Evolutionary conservation across 1,284 basidiomycete genomes (phyloP).

Genomic region (Entoloma clypeatum): DNA sequence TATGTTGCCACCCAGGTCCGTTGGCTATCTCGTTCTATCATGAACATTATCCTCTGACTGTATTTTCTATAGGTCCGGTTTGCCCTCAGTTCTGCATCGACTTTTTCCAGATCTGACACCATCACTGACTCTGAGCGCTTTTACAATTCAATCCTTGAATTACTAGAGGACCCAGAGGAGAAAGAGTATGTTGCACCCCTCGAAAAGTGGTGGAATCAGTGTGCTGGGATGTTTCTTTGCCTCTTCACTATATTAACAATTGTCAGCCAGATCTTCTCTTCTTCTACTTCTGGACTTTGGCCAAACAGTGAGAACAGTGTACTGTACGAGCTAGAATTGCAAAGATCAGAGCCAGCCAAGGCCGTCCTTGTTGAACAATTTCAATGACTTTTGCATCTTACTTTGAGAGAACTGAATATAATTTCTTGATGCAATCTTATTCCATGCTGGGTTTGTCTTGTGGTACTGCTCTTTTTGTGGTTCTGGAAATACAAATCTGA

Average conservation of each 20-base stretch:
- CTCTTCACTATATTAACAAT: neutral
- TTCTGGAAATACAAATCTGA: too few relatives aligned
- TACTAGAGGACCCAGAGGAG: slow-evolving; percentile 3
- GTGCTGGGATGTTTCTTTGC: neutral
- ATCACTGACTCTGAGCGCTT: slow-evolving; percentile 4
- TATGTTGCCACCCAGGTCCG: too few relatives aligned
- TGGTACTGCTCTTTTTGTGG: too few relatives aligned
- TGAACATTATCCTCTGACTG: neutral
- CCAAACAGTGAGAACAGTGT: too few relatives aligned
- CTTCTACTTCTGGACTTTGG: neutral
- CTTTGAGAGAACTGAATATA: too few relatives aligned
- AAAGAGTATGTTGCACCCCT: neutral
- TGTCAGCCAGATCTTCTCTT: slow-evolving; percentile 3
- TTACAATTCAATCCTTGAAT: slow-evolving; percentile 2
- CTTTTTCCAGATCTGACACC: slow-evolving; percentile 2
- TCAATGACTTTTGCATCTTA: too few relatives aligned
- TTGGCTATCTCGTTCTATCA: slow-evolving; percentile 1
- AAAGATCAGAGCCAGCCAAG: too few relatives aligned
- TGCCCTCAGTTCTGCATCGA: slow-evolving; percentile 3
- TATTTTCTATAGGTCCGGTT: slow-evolving; percentile 10
- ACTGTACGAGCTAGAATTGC: too few relatives aligned
- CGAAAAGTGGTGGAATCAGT: slow-evolving; percentile 2
- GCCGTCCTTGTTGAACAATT: too few relatives aligned
- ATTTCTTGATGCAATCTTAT: too few relatives aligned
- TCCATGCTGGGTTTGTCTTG: too few relatives aligned